phyloP scores from a whole-genome alignment of 2,329 filamentous ascomycete species.

The Colletotrichum theobromicola region DNA sequence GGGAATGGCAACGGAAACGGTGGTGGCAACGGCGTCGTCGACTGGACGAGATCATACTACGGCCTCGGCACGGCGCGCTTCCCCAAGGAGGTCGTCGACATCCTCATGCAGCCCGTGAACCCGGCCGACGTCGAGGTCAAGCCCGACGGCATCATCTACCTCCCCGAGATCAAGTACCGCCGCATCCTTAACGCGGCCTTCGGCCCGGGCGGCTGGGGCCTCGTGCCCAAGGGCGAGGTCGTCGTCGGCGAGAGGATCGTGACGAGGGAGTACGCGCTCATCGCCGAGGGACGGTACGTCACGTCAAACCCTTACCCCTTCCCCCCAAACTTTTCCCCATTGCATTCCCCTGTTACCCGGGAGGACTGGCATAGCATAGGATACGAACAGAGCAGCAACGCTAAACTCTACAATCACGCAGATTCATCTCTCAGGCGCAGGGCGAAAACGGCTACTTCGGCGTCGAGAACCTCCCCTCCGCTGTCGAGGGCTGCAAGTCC shows the following conservation, averaged over 20 bases:
- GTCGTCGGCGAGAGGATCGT: constrained; percentile 81
- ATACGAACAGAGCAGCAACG: no score
- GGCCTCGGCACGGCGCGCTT: constrained; percentile 77
- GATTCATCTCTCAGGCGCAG: constrained; percentile 88
- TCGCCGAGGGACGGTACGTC: constrained; percentile 85
- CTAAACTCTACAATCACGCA: constrained; percentile 38
- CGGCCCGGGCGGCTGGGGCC: constrained; percentile 93
- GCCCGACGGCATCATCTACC: constrained; percentile 93
- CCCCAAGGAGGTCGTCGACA: constrained; percentile 68
- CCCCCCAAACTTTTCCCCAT: neutral
- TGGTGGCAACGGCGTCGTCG: constrained; percentile 40
- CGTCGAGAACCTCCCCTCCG: constrained; percentile 88
- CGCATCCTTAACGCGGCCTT: constrained; percentile 90
- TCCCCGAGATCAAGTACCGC: constrained; percentile 98
- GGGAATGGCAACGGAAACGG: neutral
- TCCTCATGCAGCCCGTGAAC: constrained; percentile 71
- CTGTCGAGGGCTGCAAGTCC: constrained; percentile 95
- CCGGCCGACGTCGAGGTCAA: constrained; percentile 91
- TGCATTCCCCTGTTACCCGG: no score
- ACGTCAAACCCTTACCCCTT: no score
- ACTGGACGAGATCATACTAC: constrained; percentile 87
- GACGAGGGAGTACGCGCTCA: constrained; percentile 91
- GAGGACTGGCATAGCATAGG: no score
- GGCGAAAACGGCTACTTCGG: constrained; percentile 95
- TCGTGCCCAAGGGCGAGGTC: constrained; percentile 86